These are phyloP conservation scores for Scedosporium apiospermum DNA, from an alignment of 2,329 filamentous ascomycete species.

Conservation along the genomic window DNA sequence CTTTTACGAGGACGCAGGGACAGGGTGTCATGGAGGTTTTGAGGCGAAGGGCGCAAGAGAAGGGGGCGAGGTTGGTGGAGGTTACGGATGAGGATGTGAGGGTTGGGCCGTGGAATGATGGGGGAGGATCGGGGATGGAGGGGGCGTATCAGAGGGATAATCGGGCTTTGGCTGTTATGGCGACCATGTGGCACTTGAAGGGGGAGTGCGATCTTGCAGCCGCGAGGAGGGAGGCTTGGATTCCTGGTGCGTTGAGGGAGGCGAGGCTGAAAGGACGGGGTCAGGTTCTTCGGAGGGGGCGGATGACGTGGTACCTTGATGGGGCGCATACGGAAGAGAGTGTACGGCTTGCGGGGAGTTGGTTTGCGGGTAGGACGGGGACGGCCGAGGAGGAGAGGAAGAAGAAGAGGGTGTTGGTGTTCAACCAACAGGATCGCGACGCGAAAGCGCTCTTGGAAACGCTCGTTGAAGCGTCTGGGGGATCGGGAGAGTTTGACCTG, in stretches of 20 bases:
- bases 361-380: slow-evolving; percentile 55
- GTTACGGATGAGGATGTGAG: slow-evolving; percentile 21
- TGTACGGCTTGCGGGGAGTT: slow-evolving; percentile 63
- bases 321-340: slow-evolving; percentile 84
- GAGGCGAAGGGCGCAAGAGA: slow-evolving; percentile 48
- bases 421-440: slow-evolving; percentile 88
- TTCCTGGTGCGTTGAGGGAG: slow-evolving; percentile 54
- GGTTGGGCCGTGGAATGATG: slow-evolving; percentile 31
- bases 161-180: slow-evolving; percentile 44
- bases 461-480: slow-evolving; percentile 46
- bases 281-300: slow-evolving; percentile 46
- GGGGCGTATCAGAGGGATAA: slow-evolving; percentile 49
- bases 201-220: slow-evolving; percentile 9
- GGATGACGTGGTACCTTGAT: slow-evolving; percentile 70
- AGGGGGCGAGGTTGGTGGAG: slow-evolving; percentile 34
- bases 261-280: slow-evolving; percentile 69
- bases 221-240: slow-evolving; percentile 21
- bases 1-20: slow-evolving; percentile 24
- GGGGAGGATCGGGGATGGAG: slow-evolving; percentile 28
- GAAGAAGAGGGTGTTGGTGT: slow-evolving; percentile 52
- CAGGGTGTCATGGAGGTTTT: slow-evolving; percentile 39
- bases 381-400: slow-evolving; percentile 10
- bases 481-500: slow-evolving; percentile 49
- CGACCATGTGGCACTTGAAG: slow-evolving; percentile 48
- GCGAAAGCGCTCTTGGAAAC: slow-evolving; percentile 54